Evolutionary conservation across 768 basidiomycete genomes (phyloP).

Genomic region (Phaffia australis): DNA sequence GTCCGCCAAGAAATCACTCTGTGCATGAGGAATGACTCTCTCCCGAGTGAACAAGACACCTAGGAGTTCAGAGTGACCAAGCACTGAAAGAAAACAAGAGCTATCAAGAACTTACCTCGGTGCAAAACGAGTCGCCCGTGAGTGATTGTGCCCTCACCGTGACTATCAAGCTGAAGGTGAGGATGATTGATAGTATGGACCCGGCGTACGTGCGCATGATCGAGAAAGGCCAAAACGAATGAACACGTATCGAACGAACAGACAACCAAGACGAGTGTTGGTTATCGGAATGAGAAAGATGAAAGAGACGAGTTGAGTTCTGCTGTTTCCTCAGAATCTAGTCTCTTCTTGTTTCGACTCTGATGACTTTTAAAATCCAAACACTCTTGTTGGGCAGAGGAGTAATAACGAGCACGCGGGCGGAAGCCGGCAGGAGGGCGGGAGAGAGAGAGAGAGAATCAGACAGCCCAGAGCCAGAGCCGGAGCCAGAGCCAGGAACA

Average conservation of each 20-base stretch:
- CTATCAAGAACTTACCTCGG: neutral
- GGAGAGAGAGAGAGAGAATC: no score
- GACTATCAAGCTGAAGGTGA: neutral
- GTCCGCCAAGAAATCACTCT: no score
- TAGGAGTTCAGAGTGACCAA: neutral
- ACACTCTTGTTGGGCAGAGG: no score
- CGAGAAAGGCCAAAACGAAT: neutral
- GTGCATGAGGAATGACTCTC: no score
- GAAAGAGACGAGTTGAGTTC: neutral
- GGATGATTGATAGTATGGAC: neutral
- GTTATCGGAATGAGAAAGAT: neutral
- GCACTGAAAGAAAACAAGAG: neutral
- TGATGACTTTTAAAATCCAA: no score
- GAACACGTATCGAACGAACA: neutral
- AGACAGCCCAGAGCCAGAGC: no score
- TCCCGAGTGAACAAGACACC: neutral
- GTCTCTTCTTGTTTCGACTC: neutral
- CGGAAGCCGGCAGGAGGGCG: no score
- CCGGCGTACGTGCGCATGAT: neutral
- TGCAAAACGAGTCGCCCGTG: conserved; percentile 14
- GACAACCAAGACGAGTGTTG: neutral
- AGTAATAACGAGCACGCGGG: no score
- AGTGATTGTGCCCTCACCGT: neutral
- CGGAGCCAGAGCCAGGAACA: no score
- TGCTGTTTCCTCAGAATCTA: neutral